These are phyloP conservation scores for Thalassiosira profunda DNA, from an alignment of 108 stramenopile species.

Conservation along the genomic window DNA sequence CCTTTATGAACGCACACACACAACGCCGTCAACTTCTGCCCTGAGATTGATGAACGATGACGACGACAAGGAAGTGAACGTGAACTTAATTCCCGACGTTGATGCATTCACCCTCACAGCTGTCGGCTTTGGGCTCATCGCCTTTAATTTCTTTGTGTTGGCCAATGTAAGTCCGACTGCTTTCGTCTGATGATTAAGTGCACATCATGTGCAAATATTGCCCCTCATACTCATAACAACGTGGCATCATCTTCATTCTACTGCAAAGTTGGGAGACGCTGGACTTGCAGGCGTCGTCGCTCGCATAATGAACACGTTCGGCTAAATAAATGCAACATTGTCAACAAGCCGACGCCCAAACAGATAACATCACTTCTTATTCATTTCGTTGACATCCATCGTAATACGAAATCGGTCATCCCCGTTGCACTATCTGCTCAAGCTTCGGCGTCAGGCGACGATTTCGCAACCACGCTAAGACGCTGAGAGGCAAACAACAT, in stretches of 20 bases:
- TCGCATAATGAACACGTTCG: slow-evolving; percentile 70
- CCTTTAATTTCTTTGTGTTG: slow-evolving; percentile 86
- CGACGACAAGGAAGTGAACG: slow-evolving; percentile 57
- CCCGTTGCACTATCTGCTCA: too few relatives aligned
- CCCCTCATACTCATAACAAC: neutral
- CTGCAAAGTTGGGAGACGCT: slow-evolving; percentile 70
- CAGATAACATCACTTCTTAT: too few relatives aligned
- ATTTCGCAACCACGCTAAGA: neutral
- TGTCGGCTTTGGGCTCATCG: slow-evolving; percentile 85
- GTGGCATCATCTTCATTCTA: neutral
- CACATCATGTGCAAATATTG: neutral
- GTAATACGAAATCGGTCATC: too few relatives aligned
- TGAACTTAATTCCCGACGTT: slow-evolving; percentile 65
- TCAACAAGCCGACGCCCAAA: too few relatives aligned
- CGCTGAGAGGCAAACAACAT: slow-evolving; percentile 21
- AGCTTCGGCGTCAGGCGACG: too few relatives aligned
- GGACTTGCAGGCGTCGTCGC: slow-evolving; percentile 84
- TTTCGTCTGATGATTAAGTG: neutral
- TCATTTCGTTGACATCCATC: too few relatives aligned
- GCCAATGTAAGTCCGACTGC: slow-evolving; percentile 58
- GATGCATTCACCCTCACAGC: slow-evolving; percentile 80
- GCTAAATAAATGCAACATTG: neutral
- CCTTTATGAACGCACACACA: too few relatives aligned
- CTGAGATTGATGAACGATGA: too few relatives aligned
- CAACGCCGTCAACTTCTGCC: too few relatives aligned